A percentile compares a stretch with the other conserved stretches of the same genome.
These are phyloP conservation scores for Teratosphaeria zuluensis DNA, from an alignment of 2,329 filamentous ascomycete species.

Conservation along the genomic window DNA sequence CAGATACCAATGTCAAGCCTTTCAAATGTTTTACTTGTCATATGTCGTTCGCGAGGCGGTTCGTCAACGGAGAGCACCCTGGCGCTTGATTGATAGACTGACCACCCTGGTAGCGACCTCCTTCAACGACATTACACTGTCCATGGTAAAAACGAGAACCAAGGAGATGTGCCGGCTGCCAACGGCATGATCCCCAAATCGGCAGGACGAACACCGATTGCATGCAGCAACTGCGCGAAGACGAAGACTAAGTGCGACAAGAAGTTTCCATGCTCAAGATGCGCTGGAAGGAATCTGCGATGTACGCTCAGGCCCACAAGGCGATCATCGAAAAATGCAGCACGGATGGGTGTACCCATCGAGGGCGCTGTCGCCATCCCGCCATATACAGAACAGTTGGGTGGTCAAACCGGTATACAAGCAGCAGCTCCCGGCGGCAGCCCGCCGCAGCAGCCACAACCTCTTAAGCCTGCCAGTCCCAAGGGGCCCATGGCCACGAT, in stretches of 20 bases:
- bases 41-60: conserved; percentile 46
- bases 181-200: conserved; percentile 44
- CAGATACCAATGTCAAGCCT: conserved; percentile 46
- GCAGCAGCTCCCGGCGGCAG: conserved; percentile 6
- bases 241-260: conserved; percentile 47
- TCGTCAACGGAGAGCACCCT: conserved; percentile 13
- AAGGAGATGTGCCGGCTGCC: conserved; percentile 38
- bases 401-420: conserved; percentile 10
- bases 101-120: conserved; percentile 34
- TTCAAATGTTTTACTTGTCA: conserved; percentile 47
- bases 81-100: neutral
- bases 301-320: conserved; percentile 40
- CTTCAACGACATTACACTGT: conserved; percentile 44
- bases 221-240: conserved; percentile 45
- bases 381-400: conserved; percentile 13
- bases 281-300: conserved; percentile 39
- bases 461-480: conserved; percentile 26
- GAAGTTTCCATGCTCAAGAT: conserved; percentile 45
- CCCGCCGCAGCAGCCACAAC: conserved; percentile 26
- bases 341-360: conserved; percentile 23
- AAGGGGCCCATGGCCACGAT: conserved; percentile 14
- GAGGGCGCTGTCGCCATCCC: conserved; percentile 19
- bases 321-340: conserved; percentile 36
- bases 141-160: conserved; percentile 41
- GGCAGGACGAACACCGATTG: conserved; percentile 42